Evolutionary conservation across 768 basidiomycete species (phyloP), one percentile per base, ranked within the genome.

Genomic region (Pisolithus orientalis): DNA sequence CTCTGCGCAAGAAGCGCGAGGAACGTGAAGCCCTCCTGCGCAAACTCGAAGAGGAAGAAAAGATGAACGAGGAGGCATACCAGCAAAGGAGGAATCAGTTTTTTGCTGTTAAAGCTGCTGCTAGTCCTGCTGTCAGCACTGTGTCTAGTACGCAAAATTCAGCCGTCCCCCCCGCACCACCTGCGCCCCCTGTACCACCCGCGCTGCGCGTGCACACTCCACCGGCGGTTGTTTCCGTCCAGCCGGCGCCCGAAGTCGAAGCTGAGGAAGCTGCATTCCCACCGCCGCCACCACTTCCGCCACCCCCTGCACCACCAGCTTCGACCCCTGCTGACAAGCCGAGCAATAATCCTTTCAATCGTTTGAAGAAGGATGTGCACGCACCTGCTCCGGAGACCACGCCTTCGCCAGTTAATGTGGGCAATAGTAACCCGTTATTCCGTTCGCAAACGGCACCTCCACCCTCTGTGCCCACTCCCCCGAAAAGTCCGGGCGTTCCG

Each of bases 311-410:
- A 6, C 55, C 62, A 1, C 59, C 64, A 0, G 61, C 71, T 31
- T 53, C 63, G 32, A 43, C 65, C 6, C 58, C 61, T 17, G 47
- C 65, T 1, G 75, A 80, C 38, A 83, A 82, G 58, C 73, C 81
- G 5, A 76, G 74, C 48, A 90, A 81, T 8, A 94, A 94, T 66
- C 92, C 92, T 0, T 94, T 94, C 66, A 87, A 80, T 66, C 78
- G 80, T 11, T 59, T 91, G 39, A 76, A 81, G 57, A 77, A 78
- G 52, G 76, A 78, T 46, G 77, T 71, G 4, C 60, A 62, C 0
- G 55, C 72, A 17, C 46, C 70, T 34, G 54, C 73, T 27, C 55
- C 72, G 10, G 42, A 72, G 1, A 58, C 51, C 28, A 16, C 52
- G 5, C 24, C 57, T 31, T 28, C 53, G 7, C 2, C 38, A 21